Percentiles rank a stretch among this genome's conserved stretches.
Evolutionary conservation across 306 rosid species (phyloP).

Genomic region (Cicer chorassanicum): DNA sequence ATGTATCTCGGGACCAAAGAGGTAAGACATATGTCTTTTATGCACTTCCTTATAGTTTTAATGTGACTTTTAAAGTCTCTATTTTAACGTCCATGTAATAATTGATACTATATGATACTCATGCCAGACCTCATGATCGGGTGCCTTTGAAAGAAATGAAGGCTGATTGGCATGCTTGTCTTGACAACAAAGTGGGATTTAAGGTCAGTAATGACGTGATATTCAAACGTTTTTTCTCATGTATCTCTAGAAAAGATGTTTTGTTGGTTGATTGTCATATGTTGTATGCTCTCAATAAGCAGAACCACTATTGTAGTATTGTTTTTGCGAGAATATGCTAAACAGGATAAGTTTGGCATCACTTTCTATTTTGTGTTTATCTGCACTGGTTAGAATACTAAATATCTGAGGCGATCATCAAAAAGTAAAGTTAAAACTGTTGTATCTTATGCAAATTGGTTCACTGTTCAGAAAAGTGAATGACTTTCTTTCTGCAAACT

Average conservation of each 20-base stretch:
- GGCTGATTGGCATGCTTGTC: constrained; percentile 93
- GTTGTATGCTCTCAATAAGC: constrained; percentile 21
- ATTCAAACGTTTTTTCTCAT: background rate
- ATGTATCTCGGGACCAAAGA: constrained; percentile 87
- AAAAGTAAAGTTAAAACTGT: background rate
- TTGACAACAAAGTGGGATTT: constrained; percentile 94
- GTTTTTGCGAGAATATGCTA: constrained; percentile 22
- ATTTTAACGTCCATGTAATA: background rate
- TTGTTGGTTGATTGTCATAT: background rate
- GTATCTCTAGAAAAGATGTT: constrained; percentile 19
- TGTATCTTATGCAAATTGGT: constrained; percentile 6
- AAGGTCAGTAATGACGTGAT: constrained; percentile 67
- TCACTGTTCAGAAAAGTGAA: constrained; percentile 21
- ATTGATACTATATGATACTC: constrained; percentile 39
- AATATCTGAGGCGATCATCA: constrained; percentile 25
- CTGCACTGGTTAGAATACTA: background rate
- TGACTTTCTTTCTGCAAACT: constrained; percentile 20
- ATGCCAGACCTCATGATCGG: constrained; percentile 89
- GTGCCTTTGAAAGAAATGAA: constrained; percentile 89
- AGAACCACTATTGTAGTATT: background rate
- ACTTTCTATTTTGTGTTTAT: constrained; percentile 15
- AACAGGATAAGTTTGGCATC: constrained; percentile 4
- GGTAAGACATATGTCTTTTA: constrained; percentile 49
- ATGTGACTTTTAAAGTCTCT: constrained; percentile 24
- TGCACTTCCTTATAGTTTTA: constrained; percentile 10